Base-by-base conservation (phyloP, 768 basidiomycete genomes). In the Calocera cornea region DNA sequence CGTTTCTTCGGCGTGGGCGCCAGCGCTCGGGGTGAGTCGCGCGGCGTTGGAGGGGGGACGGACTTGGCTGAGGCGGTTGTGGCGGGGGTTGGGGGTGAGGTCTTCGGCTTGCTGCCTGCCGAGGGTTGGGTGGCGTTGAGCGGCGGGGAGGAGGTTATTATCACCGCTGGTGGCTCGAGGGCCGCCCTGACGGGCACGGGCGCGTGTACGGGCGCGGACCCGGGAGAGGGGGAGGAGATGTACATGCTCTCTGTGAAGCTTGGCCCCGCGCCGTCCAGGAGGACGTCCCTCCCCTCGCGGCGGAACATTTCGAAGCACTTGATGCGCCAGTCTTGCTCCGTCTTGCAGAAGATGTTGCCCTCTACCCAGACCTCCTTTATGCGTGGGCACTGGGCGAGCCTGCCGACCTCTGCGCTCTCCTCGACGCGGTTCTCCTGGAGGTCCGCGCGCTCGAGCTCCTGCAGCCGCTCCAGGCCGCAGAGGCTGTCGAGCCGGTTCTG, bases 401-500 rank as follows among this genome's bases (percentile, higher is more conserved):
- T 81, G 8, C 92, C 89, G 10, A 98, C 80, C 75, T 98, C 95
- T 11, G 85, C 86, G 60, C 84, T 84, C 71, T 97, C 95, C 64
- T 88, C 85, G 38, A 98, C 78, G 65, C 84, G 78, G 71, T 98
- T 97, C 66, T 80, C 75, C 5, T 92, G 83, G 17, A 97, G 79
- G 75, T 98, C 95, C 33, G 97, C 82, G 38, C 90, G 84, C 74
- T 95, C 88, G 12, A 98, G 83, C 1, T 86, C 89, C 67, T 83
- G 79, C 0, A 97, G 81, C n/a, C 94, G 86, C 76, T 98, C 95
- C 7, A 98, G 82, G 19, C 95, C 95, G 69, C 92, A 94, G 66
- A 98, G 84, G n/a, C 92, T 93, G 73, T 95, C 92, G 64, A 97
- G 84, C 2, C 95, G 86, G 73, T 98, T 98, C 66, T 82, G 80